These are phyloP conservation scores for Sclerotinia spermophila DNA, from an alignment of 2,329 filamentous ascomycete species.

Conservation along the genomic window DNA sequence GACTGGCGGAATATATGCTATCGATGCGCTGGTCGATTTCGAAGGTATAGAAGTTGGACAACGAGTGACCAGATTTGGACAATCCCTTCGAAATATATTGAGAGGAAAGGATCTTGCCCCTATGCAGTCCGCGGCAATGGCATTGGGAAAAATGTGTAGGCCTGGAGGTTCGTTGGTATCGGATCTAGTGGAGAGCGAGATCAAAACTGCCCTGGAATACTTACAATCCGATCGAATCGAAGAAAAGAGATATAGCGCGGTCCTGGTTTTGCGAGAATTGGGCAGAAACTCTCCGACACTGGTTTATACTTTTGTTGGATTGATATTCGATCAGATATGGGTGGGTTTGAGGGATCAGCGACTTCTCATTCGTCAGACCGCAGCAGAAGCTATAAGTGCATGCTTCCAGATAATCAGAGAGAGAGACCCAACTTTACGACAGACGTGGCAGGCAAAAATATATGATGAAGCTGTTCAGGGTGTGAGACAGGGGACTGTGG, in stretches of 20 bases:
- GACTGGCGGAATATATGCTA: slow-evolving; percentile 84
- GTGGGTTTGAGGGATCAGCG: slow-evolving; percentile 85
- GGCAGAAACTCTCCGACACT: slow-evolving; percentile 90
- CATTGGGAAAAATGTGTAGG: slow-evolving; percentile 83
- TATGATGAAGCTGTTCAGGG: slow-evolving; percentile 80
- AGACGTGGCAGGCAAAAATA: slow-evolving; percentile 85
- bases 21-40: slow-evolving; percentile 92
- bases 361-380: slow-evolving; percentile 86
- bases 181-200: slow-evolving; percentile 93
- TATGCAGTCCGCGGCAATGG: slow-evolving; percentile 85
- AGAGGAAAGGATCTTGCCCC: slow-evolving; percentile 87
- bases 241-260: slow-evolving; percentile 87
- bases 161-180: slow-evolving; percentile 92
- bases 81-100: slow-evolving; percentile 81
- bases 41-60: slow-evolving; percentile 89
- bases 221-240: slow-evolving; percentile 92
- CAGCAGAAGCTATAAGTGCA: slow-evolving; percentile 87
- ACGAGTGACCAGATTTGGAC: slow-evolving; percentile 92
- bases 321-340: slow-evolving; percentile 96
- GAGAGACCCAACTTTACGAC: slow-evolving; percentile 82
- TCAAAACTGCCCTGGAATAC: slow-evolving; percentile 95
- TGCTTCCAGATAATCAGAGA: slow-evolving; percentile 96
- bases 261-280: slow-evolving; percentile 84
- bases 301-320: slow-evolving; percentile 92
- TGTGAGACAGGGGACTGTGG: slow-evolving; percentile 74